phyloP scores from a whole-genome alignment of 1,139 yeast genomes.

The Yamadazyma triangularis region DNA sequence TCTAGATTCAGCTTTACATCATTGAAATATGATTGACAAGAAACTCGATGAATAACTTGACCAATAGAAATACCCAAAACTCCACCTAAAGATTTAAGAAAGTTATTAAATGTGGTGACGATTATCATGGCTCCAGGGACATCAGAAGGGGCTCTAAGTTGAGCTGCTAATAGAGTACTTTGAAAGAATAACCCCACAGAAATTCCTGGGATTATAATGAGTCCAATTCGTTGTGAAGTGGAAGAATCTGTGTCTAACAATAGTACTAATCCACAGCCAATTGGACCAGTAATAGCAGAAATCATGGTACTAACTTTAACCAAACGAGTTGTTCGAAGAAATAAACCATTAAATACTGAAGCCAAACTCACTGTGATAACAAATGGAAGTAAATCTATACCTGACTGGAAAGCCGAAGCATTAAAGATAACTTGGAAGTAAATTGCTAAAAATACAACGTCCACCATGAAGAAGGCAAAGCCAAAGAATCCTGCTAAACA shows the following conservation, averaged over 20 bases:
- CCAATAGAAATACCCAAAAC: conserved; percentile 44
- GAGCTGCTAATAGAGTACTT: conserved; percentile 47
- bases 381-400: conserved; percentile 52
- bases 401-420: conserved; percentile 51
- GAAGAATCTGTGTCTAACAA: conserved; percentile 35
- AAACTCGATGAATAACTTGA: conserved; percentile 39
- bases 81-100: conserved; percentile 46
- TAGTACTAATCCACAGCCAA: conserved; percentile 52
- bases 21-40: conserved; percentile 20
- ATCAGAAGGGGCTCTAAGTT: conserved; percentile 49
- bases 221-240: conserved; percentile 43
- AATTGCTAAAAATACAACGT: conserved; percentile 43
- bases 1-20: conserved; percentile 12
- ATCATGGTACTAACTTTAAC: conserved; percentile 45
- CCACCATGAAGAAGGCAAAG: conserved; percentile 43
- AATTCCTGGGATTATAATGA: conserved; percentile 49
- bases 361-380: conserved; percentile 49
- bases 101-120: conserved; percentile 45
- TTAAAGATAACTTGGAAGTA: conserved; percentile 53
- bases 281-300: conserved; percentile 39
- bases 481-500: conserved; percentile 31
- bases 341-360: conserved; percentile 42
- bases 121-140: conserved; percentile 47
- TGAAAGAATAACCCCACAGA: conserved; percentile 55
- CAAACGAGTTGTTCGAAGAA: conserved; percentile 41